Conservation (phyloP, 441 rosid genomes). For the Bocquillonia castaneifolia region DNA sequence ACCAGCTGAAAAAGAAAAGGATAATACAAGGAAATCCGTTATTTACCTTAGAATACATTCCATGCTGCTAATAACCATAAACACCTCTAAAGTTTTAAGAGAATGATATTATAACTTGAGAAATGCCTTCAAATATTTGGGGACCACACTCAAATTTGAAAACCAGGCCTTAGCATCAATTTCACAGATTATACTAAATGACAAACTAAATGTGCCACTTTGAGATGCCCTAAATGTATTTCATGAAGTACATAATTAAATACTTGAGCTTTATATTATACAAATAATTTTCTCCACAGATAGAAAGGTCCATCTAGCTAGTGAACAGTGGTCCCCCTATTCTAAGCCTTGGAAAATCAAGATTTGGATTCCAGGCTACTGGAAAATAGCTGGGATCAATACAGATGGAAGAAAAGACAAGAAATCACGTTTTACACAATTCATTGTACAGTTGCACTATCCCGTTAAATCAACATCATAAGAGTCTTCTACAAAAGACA, state of each 20-base stretch:
- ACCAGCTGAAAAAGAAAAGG: slow-evolving; percentile 61
- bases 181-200: slow-evolving; percentile 9
- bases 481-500: slow-evolving; percentile 26
- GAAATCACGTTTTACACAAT: neutral
- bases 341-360: slow-evolving; percentile 19
- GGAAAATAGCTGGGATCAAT: slow-evolving; percentile 7
- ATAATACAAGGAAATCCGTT: too few relatives aligned
- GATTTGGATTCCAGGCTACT: slow-evolving; percentile 11
- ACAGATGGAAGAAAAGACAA: slow-evolving; percentile 6
- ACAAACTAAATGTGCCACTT: slow-evolving; percentile 14
- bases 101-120: slow-evolving; percentile 14
- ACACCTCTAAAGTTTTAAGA: neutral
- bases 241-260: slow-evolving; percentile 13
- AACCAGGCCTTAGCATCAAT: slow-evolving; percentile 15
- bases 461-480: slow-evolving; percentile 19
- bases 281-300: slow-evolving; percentile 2
- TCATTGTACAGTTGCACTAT: slow-evolving; percentile 9
- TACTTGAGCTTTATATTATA: slow-evolving; percentile 8
- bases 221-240: slow-evolving; percentile 15
- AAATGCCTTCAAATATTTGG: slow-evolving; percentile 14
- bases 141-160: slow-evolving; percentile 28
- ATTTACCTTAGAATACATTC: slow-evolving; percentile 34
- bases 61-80: neutral
- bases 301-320: slow-evolving; percentile 26
- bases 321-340: slow-evolving; percentile 42